Evolutionary conservation across 495 filamentous ascomycete genomes (phyloP).

Genomic region (Schizothecium vesticola): DNA sequence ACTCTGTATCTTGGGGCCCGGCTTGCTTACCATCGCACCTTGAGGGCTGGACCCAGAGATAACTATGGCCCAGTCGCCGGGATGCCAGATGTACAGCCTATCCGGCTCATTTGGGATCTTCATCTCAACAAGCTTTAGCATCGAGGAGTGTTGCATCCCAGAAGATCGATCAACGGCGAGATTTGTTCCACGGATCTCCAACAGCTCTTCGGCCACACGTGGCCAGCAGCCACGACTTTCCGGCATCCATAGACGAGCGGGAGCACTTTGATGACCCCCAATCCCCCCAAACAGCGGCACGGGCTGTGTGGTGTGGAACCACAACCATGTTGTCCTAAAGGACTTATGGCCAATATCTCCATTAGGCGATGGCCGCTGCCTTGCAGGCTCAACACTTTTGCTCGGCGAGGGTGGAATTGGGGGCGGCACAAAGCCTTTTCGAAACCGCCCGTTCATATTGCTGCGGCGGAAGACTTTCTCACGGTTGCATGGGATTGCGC

Average conservation of each 20-base stretch:
- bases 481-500: not conserved
- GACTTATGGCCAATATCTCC: slow-evolving; percentile 6
- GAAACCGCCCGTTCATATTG: not conserved
- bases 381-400: not conserved
- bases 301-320: not conserved
- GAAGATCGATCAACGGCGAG: not conserved
- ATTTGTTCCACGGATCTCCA: not conserved
- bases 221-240: not conserved
- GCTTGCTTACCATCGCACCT: not conserved
- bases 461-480: not conserved
- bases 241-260: not conserved
- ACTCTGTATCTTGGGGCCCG: not conserved
- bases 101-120: slow-evolving; percentile 5
- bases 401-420: slow-evolving; percentile 1
- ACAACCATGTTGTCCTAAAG: not conserved
- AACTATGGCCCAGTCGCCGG: not conserved
- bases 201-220: not conserved
- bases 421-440: not conserved
- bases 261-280: not conserved
- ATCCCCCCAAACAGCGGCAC: not conserved
- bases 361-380: not conserved
- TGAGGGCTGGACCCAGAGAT: not conserved
- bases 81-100: not conserved
- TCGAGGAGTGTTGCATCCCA: not conserved
- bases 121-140: slow-evolving; percentile 1